phyloP scores from a whole-genome alignment of 1,284 basidiomycete genomes.

The Inonotus hispidus region DNA sequence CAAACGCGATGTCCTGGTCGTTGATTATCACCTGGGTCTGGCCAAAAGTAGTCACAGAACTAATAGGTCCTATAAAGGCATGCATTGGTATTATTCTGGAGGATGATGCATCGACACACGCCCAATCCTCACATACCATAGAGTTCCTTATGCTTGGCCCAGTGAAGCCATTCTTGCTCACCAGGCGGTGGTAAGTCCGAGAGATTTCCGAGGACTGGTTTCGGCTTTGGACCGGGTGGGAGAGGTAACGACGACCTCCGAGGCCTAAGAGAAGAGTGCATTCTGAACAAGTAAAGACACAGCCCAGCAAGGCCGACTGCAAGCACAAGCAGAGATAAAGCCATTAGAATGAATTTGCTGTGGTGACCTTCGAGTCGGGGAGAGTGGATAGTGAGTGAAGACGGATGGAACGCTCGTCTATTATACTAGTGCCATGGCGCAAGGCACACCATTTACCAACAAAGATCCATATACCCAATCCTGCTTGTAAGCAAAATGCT shows the following conservation, averaged over 20 bases:
- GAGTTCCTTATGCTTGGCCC: slow-evolving; percentile 12
- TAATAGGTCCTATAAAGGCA: slow-evolving; percentile 6
- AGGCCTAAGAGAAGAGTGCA: not conserved
- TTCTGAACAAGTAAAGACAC: not conserved
- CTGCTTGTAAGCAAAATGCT: too few species aligned
- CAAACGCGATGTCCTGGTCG: slow-evolving; percentile 35
- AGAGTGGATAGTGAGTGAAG: too few species aligned
- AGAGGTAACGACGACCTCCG: not conserved
- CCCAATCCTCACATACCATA: slow-evolving; percentile 14
- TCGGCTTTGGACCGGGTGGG: slow-evolving; percentile 8
- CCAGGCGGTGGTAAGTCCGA: slow-evolving; percentile 9
- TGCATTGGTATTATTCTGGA: not conserved
- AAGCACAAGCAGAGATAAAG: too few species aligned
- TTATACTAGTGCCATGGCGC: too few species aligned
- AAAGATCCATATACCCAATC: too few species aligned
- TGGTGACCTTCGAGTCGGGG: too few species aligned
- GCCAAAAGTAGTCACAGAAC: slow-evolving; percentile 34
- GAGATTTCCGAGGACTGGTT: slow-evolving; percentile 14
- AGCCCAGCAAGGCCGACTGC: too few species aligned
- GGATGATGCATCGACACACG: not conserved
- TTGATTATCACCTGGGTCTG: slow-evolving; percentile 40
- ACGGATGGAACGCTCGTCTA: too few species aligned
- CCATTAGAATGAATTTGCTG: too few species aligned
- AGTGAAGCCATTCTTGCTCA: slow-evolving; percentile 17
- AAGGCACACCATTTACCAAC: too few species aligned